phyloP scores from a whole-genome alignment of 2,329 filamentous ascomycete genomes.

The Phialophora expanda region DNA sequence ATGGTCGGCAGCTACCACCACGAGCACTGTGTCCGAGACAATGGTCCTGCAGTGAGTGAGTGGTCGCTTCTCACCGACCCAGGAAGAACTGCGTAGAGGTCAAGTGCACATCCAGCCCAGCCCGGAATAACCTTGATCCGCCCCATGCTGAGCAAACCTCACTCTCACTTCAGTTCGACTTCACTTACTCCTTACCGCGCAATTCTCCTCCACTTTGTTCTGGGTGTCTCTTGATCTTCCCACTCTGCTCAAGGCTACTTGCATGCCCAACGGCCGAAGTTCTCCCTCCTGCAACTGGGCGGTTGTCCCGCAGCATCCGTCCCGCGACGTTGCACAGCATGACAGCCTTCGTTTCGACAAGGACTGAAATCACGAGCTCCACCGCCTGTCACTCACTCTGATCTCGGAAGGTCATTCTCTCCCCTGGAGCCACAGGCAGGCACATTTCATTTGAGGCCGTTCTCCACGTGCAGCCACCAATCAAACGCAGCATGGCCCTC shows the following conservation, averaged over 20 bases:
- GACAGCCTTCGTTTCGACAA: slow-evolving; percentile 28
- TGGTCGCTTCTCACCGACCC: neutral
- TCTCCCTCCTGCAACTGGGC: slow-evolving; percentile 9
- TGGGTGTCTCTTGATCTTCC: neutral
- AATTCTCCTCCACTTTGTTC: neutral
- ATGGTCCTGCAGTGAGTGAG: neutral
- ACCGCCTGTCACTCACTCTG: slow-evolving; percentile 27
- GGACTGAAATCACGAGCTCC: slow-evolving; percentile 27
- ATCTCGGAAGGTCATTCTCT: neutral
- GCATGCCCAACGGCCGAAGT: slow-evolving; percentile 3
- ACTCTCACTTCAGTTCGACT: neutral
- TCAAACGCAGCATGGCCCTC: neutral
- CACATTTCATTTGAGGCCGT: slow-evolving; percentile 16
- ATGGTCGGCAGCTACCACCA: neutral
- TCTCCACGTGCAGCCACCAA: slow-evolving; percentile 1
- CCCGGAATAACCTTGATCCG: slow-evolving; percentile 9
- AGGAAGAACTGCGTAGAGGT: neutral
- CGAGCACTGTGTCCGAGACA: neutral
- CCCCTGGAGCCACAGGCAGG: neutral
- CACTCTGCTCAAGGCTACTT: neutral
- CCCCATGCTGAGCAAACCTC: neutral
- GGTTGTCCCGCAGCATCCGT: neutral
- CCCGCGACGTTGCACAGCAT: slow-evolving; percentile 20
- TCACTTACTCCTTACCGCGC: neutral
- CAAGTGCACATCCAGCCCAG: neutral